A percentile compares a stretch with the other conserved stretches of the same genome.
phyloP scores from a whole-genome alignment of 805 yeast genomes.

The Starmerella floris region DNA sequence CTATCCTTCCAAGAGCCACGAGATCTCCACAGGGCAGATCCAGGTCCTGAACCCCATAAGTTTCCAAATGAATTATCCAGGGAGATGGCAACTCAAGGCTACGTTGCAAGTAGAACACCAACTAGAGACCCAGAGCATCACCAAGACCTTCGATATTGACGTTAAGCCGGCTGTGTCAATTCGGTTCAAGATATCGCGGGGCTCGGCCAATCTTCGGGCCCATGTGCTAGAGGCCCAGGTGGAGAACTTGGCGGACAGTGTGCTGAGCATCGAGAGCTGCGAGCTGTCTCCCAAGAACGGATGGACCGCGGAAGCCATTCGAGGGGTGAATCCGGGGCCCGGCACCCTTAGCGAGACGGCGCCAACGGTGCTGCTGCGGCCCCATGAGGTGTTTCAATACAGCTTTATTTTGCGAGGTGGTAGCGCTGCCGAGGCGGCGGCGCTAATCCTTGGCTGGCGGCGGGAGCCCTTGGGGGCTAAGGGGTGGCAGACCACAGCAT shows the following conservation, averaged over 20 bases:
- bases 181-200: slow-evolving; percentile 22
- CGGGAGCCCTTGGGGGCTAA: slow-evolving; percentile 28
- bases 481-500: slow-evolving; percentile 25
- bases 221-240: slow-evolving; percentile 26
- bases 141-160: slow-evolving; percentile 24
- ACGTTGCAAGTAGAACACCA: slow-evolving; percentile 18
- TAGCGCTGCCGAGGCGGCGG: slow-evolving; percentile 13
- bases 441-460: slow-evolving; percentile 26
- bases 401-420: slow-evolving; percentile 20
- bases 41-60: background rate
- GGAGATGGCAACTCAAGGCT: slow-evolving; percentile 22
- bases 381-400: slow-evolving; percentile 24
- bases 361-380: slow-evolving; percentile 19
- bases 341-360: background rate
- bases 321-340: slow-evolving; percentile 4
- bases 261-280: slow-evolving; percentile 24
- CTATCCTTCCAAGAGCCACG: background rate
- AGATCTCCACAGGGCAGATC: background rate
- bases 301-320: slow-evolving; percentile 15
- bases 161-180: slow-evolving; percentile 26
- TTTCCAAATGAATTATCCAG: slow-evolving; percentile 23
- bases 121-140: slow-evolving; percentile 14
- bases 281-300: slow-evolving; percentile 22
- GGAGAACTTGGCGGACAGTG: slow-evolving; percentile 25
- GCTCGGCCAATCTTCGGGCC: slow-evolving; percentile 7